phyloP scores from a whole-genome alignment of 768 basidiomycete species.

The Termitomyces sp. region DNA sequence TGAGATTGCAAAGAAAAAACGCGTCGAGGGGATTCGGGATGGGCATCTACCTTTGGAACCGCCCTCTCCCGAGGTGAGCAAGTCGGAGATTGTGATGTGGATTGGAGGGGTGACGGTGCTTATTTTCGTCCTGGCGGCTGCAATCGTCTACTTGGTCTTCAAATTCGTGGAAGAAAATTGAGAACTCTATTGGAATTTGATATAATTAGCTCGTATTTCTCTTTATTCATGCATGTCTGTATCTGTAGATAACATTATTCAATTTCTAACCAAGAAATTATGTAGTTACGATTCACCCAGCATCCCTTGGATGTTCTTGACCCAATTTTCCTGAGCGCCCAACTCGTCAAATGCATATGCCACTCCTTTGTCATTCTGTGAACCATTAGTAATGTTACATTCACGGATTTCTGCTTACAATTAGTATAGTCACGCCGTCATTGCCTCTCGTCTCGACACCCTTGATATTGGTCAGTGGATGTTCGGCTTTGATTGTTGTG shows the following conservation, averaged over 20 bases:
- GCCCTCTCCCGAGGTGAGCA: slow-evolving; percentile 9
- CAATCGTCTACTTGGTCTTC: slow-evolving; percentile 11
- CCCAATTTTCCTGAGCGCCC: slow-evolving; percentile 6
- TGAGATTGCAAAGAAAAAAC: slow-evolving; percentile 25
- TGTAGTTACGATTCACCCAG: not conserved
- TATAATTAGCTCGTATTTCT: not conserved
- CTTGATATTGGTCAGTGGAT: not conserved
- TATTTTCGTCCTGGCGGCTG: slow-evolving; percentile 10
- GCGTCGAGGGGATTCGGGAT: slow-evolving; percentile 22
- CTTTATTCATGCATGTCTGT: not conserved
- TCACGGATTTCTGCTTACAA: not conserved
- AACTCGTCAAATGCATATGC: slow-evolving; percentile 5
- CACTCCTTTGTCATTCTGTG: slow-evolving; percentile 8
- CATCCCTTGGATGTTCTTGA: slow-evolving; percentile 1
- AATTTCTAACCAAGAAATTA: not conserved
- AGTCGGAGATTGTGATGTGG: slow-evolving; percentile 25
- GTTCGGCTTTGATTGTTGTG: slow-evolving; percentile 7
- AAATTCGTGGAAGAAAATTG: slow-evolving; percentile 6
- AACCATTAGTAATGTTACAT: not conserved
- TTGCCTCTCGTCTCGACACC: slow-evolving; percentile 6
- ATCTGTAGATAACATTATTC: slow-evolving; percentile 5
- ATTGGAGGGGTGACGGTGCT: slow-evolving; percentile 15
- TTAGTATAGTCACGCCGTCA: slow-evolving; percentile 5
- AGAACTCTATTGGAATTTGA: not conserved
- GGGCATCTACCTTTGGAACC: slow-evolving; percentile 2